Base-by-base conservation (phyloP, 306 rosid species). In the Prinsepia uniflora region DNA sequence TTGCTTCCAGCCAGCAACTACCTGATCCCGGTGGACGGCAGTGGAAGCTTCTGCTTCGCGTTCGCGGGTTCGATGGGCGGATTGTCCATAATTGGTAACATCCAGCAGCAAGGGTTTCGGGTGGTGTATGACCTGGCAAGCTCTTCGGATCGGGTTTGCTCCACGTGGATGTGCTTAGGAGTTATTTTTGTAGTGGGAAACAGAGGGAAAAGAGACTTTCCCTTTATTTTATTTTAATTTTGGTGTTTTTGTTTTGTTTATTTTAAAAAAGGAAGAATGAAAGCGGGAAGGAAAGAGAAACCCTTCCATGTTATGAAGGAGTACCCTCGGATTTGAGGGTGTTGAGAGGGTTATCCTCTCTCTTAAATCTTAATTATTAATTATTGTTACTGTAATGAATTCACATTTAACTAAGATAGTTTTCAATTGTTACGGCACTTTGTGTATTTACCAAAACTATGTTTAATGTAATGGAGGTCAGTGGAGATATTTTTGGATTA, bases 81-180 rank as follows among this genome's bases (percentile, higher is more conserved):
- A 6, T 75, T 94, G 78, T 87, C 99, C n/a, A 91, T 94, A 5
- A 79, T 94, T 13, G 99, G 99, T 0, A 94, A 94, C 76, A 94
- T 94, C 42, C 97, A 94, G 87, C 99, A 94, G 77, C 97, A 94
- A 80, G 99, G 99, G 8, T 89, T 91, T 12, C 92, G 97, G 75
- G 90, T 94, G 0, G 90, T 85, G 6, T 94, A 83, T 49, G 96
- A 94, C 63, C 63, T 94, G 63, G 88, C 84, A 17, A 76, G 81
- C 64, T 84, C 88, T 0, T 0, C 95, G 95, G 85, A 88, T 94
- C 86, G 99, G 99, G 75, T 94, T 94, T 41, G 77, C 99, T 0
- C 92, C 95, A 0, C 86, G 86, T 42, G 97, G 97, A 0, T 94
- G 99, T 75, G 86, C 64, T 44, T 88, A 75, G 30, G 30, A 86